Conservation (phyloP, 345 rosid species). For the Aurinia saxatilis region DNA sequence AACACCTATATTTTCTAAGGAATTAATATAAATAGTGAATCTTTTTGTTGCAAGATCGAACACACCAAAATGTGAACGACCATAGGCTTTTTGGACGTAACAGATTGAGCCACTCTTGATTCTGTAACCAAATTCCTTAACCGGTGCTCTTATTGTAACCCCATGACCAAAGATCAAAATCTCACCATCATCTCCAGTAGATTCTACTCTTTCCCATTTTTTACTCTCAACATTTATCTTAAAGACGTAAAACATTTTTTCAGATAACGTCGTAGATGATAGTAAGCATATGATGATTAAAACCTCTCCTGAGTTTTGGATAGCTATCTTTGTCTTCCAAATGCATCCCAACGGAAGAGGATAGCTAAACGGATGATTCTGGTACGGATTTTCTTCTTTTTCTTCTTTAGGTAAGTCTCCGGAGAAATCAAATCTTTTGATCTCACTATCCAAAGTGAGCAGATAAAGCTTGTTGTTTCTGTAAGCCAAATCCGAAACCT, state of each 20-base stretch:
- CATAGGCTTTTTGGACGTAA: neutral
- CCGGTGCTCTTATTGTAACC: neutral
- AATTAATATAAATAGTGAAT: neutral
- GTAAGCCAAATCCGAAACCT: neutral
- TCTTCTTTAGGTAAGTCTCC: neutral
- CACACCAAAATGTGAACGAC: neutral
- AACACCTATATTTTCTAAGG: neutral
- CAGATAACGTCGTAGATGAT: no score
- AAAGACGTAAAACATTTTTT: neutral
- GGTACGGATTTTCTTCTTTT: neutral
- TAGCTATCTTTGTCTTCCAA: neutral
- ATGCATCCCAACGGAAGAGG: neutral
- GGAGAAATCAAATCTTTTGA: slow-evolving; percentile 1
- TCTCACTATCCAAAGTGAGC: neutral
- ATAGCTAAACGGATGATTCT: neutral
- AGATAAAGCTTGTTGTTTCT: slow-evolving; percentile 17
- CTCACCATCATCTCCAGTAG: neutral
- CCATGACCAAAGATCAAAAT: slow-evolving; percentile 10
- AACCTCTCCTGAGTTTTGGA: slow-evolving; percentile 2
- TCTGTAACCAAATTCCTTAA: slow-evolving; percentile 3
- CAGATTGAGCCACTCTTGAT: slow-evolving; percentile 17
- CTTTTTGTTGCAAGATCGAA: neutral
- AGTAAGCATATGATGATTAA: no score
- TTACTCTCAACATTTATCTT: neutral
- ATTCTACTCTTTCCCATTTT: neutral